Conservation (phyloP, 1,139 yeast genomes). For the Sugiyamaella xylanicola region DNA sequence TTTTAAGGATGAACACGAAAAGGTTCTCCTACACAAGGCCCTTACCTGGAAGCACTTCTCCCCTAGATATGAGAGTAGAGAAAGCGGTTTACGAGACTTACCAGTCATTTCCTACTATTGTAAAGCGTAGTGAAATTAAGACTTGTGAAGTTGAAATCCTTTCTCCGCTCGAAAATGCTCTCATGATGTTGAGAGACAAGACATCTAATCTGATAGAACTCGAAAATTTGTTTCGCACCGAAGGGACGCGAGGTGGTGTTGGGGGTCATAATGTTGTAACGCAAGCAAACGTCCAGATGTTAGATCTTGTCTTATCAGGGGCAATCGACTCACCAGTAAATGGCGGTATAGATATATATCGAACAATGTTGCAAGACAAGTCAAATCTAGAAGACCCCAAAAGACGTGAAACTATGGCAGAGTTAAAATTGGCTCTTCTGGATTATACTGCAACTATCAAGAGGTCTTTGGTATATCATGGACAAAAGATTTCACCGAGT, state of each 20-base stretch:
- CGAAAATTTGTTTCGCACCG: constrained; percentile 47
- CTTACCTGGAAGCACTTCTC: constrained; percentile 73
- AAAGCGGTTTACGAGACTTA: constrained; percentile 77
- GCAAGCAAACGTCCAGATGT: constrained; percentile 15
- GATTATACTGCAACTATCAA: constrained; percentile 68
- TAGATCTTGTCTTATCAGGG: constrained; percentile 79
- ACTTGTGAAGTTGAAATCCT: constrained; percentile 55
- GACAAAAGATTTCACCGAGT: constrained; percentile 59
- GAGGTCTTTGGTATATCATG: constrained; percentile 71
- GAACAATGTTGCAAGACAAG: constrained; percentile 56
- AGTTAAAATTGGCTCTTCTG: constrained; percentile 52
- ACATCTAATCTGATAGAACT: constrained; percentile 71
- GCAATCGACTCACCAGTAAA: constrained; percentile 92
- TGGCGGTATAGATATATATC: constrained; percentile 87
- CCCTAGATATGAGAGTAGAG: constrained; percentile 84
- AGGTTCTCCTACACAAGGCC: constrained; percentile 70
- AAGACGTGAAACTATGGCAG: constrained; percentile 44
- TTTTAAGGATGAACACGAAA: constrained; percentile 60
- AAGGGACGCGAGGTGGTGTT: background rate
- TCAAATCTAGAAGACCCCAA: constrained; percentile 35
- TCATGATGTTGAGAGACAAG: constrained; percentile 65
- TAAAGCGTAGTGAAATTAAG: constrained; percentile 79
- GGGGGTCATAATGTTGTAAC: background rate
- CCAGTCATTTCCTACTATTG: constrained; percentile 82
- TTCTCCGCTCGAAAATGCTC: constrained; percentile 87